Percentiles rank a stretch among this genome's conserved stretches.
phyloP scores from a whole-genome alignment of 2,329 filamentous ascomycete genomes.

The Pseudogymnoascus sp. region DNA sequence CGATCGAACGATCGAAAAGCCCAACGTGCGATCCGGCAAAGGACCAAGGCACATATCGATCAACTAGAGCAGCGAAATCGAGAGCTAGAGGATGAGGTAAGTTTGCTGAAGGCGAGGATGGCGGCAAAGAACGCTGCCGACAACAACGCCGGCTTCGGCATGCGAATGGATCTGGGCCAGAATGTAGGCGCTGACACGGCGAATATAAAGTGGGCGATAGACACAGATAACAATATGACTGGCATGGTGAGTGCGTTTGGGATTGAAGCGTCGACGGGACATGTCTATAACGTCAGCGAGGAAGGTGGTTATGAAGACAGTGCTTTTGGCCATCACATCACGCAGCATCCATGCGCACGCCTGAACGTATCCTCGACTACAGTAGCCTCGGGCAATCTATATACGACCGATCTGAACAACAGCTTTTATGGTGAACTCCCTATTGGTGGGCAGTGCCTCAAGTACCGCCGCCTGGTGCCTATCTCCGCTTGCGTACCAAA shows the following conservation, averaged over 20 bases:
- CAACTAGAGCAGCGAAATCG: conserved; percentile 25
- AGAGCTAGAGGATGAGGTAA: conserved; percentile 25
- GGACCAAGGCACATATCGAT: conserved; percentile 74
- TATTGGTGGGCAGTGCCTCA: neutral
- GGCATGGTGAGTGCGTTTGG: neutral
- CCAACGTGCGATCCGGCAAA: conserved; percentile 76
- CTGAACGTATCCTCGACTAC: neutral
- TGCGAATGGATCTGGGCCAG: neutral
- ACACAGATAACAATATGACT: neutral
- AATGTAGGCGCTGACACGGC: neutral
- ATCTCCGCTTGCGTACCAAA: neutral
- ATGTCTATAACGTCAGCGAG: neutral
- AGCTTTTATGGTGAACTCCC: neutral
- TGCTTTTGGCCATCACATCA: neutral
- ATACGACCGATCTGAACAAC: neutral
- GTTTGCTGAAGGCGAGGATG: neutral
- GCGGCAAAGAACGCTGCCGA: neutral
- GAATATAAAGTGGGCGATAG: neutral
- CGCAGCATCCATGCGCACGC: neutral
- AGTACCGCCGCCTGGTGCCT: neutral
- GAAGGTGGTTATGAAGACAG: neutral
- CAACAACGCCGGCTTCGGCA: neutral
- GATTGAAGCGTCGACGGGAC: neutral
- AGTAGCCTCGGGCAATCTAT: neutral
- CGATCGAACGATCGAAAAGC: conserved; percentile 85